Base-by-base conservation (phyloP, 1,139 yeast genomes). In the Yamadazyma jaroonii region DNA sequence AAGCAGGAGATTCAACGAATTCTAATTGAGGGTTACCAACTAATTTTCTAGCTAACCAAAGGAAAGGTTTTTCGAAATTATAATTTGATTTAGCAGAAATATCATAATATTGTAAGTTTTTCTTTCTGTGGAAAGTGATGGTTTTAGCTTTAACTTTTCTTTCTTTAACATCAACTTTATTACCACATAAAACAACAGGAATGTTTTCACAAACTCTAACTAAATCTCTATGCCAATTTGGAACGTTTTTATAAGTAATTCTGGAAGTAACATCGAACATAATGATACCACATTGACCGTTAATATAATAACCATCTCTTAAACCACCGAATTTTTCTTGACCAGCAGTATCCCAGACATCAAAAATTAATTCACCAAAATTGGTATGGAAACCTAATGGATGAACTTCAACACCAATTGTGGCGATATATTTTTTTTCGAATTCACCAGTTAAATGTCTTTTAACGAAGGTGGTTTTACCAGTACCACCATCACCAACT, bases 401-500 rank as follows among this genome's bases (percentile, higher is more conserved):
- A 67, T 92, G 97, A 52, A 94, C 98, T 71, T 94, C 98, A 53
- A 94, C 99, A 77, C 98, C 98, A 62, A 90, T 86, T 45, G 98
- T 94, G 64, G 98, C 98, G 68, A 87, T 88, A 77, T 94, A 94
- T 73, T 90, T 90, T 78, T 94, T 94, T 74, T 94, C 98, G 67
- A 94, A 94, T 72, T 94, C 99, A 76, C 98, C 98, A 50, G 98
- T 92, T 72, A 90, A 84, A 74, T 94, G 99, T 79, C 99, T 90
- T 81, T 92, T 94, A 72, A 94, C 98, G 59, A 94, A 94, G 47
- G 99, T 94, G 77, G 99, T 94, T 84, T 92, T 90, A 77, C 97
- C 97, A 69, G 98, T 92, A 83, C 99, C 99, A 81, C 99, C 98
- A 66, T 92, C 98, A 69, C 98, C 98, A 71, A 92, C 97, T 62